A percentile compares a stretch with the other conserved stretches of the same genome.
phyloP scores from a whole-genome alignment of 2,329 filamentous ascomycete genomes.

The Trichocomaceae sp. region DNA sequence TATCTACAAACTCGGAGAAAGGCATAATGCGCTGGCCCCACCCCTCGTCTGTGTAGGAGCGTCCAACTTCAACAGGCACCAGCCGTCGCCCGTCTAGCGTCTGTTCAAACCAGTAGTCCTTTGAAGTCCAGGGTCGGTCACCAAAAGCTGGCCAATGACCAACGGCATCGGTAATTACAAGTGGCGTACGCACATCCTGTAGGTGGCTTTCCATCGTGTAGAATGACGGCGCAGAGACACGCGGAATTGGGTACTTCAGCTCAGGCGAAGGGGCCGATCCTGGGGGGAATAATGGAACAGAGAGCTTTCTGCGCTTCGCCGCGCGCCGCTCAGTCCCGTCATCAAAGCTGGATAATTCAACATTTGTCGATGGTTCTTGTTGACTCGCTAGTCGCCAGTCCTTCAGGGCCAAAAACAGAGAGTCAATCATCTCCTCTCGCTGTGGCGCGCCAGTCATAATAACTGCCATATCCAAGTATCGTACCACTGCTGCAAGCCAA shows the following conservation, averaged over 20 bases:
- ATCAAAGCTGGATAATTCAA: neutral
- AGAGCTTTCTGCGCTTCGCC: slow-evolving; percentile 29
- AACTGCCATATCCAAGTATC: slow-evolving; percentile 65
- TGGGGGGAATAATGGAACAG: slow-evolving; percentile 28
- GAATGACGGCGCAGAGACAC: slow-evolving; percentile 46
- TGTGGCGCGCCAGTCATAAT: slow-evolving; percentile 64
- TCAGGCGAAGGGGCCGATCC: slow-evolving; percentile 27
- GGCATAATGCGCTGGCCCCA: slow-evolving; percentile 79
- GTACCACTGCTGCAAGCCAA: slow-evolving; percentile 55
- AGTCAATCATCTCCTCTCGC: slow-evolving; percentile 43
- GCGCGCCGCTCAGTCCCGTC: slow-evolving; percentile 8
- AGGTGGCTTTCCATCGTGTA: slow-evolving; percentile 58
- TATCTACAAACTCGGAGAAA: slow-evolving; percentile 63
- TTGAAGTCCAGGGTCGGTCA: slow-evolving; percentile 62
- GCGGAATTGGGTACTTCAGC: slow-evolving; percentile 34
- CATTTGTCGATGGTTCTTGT: neutral
- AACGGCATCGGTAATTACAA: slow-evolving; percentile 63
- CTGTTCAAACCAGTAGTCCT: slow-evolving; percentile 63
- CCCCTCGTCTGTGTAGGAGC: slow-evolving; percentile 76
- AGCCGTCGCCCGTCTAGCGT: slow-evolving; percentile 73
- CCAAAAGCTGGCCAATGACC: slow-evolving; percentile 71
- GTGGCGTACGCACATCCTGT: slow-evolving; percentile 44
- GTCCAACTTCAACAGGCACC: slow-evolving; percentile 78
- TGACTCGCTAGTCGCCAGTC: slow-evolving; percentile 13
- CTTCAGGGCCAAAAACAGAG: slow-evolving; percentile 30